phyloP scores from a whole-genome alignment of 1,284 basidiomycete genomes.

The Mycena sp. region DNA sequence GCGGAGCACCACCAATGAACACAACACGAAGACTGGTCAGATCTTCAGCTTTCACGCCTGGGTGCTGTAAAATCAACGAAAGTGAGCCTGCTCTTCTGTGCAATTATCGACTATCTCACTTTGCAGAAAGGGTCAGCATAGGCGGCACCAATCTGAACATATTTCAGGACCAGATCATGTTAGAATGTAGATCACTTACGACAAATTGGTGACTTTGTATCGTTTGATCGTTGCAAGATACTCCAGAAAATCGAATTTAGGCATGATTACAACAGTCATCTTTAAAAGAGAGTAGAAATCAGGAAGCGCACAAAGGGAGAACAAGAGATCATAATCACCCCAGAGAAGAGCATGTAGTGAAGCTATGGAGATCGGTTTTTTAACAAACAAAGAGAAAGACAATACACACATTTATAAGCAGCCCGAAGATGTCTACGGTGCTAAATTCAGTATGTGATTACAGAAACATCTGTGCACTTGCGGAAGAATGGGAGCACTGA shows the following conservation, averaged over 20 bases:
- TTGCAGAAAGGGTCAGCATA: constrained; percentile 24
- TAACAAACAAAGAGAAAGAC: neutral
- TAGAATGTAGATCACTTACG: neutral
- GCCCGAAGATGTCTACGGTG: neutral
- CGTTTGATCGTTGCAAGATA: constrained; percentile 1
- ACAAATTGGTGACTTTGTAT: constrained; percentile 12
- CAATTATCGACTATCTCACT: too few relatives aligned
- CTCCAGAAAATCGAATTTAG: constrained; percentile 12
- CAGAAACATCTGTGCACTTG: neutral
- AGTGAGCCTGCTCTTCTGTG: too few relatives aligned
- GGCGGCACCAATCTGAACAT: constrained; percentile 20
- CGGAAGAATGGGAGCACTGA: constrained; percentile 2
- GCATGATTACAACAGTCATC: constrained; percentile 9
- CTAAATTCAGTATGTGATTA: neutral
- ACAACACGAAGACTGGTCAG: constrained; percentile 4
- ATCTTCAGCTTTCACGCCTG: constrained; percentile 3
- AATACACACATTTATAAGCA: constrained; percentile 1
- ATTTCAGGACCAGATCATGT: too few relatives aligned
- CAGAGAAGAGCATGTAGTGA: constrained; percentile 18
- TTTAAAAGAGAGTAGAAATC: neutral
- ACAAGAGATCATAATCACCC: too few relatives aligned
- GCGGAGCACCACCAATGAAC: constrained; percentile 2
- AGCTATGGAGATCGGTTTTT: neutral
- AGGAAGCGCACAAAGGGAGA: too few relatives aligned
- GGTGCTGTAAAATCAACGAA: constrained; percentile 10